These are phyloP conservation scores for Irpex sp. DNA, from an alignment of 1,284 basidiomycete species.

Conservation along the genomic window DNA sequence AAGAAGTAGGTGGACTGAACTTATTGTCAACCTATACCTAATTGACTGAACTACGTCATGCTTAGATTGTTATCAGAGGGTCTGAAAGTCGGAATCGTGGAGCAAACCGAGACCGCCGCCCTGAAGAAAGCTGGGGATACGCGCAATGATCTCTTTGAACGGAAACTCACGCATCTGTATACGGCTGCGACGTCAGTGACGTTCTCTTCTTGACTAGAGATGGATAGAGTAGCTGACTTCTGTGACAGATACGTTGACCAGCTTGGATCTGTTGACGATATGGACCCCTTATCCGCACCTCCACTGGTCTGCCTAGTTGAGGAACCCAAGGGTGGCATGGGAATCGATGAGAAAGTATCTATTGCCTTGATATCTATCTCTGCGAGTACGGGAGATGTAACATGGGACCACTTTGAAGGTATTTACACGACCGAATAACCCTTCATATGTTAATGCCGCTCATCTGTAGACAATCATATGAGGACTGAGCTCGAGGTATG, in stretches of 20 bases:
- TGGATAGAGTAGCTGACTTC: background rate
- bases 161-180: constrained; percentile 80
- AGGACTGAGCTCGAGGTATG: constrained; percentile 82
- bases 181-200: constrained; percentile 81
- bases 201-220: background rate
- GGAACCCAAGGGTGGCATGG: constrained; percentile 46
- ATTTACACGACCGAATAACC: constrained; percentile 4
- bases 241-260: constrained; percentile 66
- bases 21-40: background rate
- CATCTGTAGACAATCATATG: constrained; percentile 64
- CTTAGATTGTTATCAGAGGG: constrained; percentile 80
- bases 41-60: background rate
- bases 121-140: constrained; percentile 90
- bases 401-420: constrained; percentile 92
- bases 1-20: constrained; percentile 60
- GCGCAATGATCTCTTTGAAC: constrained; percentile 77
- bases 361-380: constrained; percentile 81
- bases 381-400: constrained; percentile 86
- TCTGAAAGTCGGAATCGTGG: constrained; percentile 87
- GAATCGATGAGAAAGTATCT: constrained; percentile 52
- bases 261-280: constrained; percentile 63
- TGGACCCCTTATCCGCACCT: constrained; percentile 46
- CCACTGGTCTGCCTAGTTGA: constrained; percentile 77
- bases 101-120: constrained; percentile 94
- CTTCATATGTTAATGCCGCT: background rate